These are phyloP conservation scores for Ophiosphaerella narmari DNA, from an alignment of 2,329 filamentous ascomycete species.

Conservation along the genomic window DNA sequence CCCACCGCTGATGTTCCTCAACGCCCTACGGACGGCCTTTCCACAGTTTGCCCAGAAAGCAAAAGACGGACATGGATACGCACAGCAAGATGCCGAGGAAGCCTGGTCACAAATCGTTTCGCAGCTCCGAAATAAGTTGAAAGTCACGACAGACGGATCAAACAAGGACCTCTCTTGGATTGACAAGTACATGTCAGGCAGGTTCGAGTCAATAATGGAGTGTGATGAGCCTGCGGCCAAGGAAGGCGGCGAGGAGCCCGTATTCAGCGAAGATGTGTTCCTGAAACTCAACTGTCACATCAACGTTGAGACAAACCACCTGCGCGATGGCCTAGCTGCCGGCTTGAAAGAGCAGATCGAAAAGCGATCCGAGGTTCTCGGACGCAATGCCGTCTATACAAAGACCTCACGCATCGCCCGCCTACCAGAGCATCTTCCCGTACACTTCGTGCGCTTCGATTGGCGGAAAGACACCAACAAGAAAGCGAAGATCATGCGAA, in stretches of 20 bases:
- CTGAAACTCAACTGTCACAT: constrained; percentile 97
- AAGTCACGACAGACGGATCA: constrained; percentile 51
- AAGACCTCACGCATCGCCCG: constrained; percentile 89
- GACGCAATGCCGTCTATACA: constrained; percentile 80
- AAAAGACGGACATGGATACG: constrained; percentile 80
- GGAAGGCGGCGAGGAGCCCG: constrained; percentile 72
- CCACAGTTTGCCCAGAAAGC: constrained; percentile 93
- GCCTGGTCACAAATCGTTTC: constrained; percentile 95
- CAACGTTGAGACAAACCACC: constrained; percentile 80
- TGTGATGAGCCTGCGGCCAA: constrained; percentile 82
- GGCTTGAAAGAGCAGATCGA: constrained; percentile 87
- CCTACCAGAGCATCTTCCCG: constrained; percentile 90
- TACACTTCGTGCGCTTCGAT: constrained; percentile 98
- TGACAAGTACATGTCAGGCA: constrained; percentile 86
- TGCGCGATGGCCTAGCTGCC: constrained; percentile 83
- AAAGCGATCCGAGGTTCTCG: constrained; percentile 80
- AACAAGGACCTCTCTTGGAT: constrained; percentile 68
- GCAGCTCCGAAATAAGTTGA: constrained; percentile 78
- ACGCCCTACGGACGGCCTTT: constrained; percentile 75
- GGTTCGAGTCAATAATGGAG: constrained; percentile 76
- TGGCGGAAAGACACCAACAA: constrained; percentile 96
- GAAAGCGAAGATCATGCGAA: constrained; percentile 99
- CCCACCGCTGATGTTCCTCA: constrained; percentile 80
- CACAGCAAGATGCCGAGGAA: constrained; percentile 98
- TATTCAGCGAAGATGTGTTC: constrained; percentile 73